phyloP scores from a whole-genome alignment of 345 rosid genomes.

The Psidium guajava region DNA sequence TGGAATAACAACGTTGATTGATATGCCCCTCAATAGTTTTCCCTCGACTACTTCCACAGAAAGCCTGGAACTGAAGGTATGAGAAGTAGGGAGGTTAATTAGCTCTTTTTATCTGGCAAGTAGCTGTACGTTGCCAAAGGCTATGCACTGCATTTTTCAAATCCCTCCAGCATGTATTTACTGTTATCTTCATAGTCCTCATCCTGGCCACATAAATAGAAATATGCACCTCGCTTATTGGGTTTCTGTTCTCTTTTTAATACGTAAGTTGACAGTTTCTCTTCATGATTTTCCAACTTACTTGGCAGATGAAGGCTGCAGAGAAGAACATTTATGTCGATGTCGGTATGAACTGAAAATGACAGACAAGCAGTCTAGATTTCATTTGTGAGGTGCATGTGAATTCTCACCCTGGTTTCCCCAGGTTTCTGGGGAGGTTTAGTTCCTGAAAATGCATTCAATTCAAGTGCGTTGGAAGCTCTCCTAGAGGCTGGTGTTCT shows the following conservation, averaged over 20 bases:
- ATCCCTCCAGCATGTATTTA: neutral
- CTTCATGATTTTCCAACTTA: constrained; percentile 1
- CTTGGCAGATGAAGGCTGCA: constrained; percentile 60
- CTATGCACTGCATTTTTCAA: neutral
- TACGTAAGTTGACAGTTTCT: neutral
- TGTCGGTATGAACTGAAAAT: constrained; percentile 54
- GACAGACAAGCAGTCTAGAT: neutral
- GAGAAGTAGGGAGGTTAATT: neutral
- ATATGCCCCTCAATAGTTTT: constrained; percentile 80
- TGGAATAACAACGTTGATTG: constrained; percentile 77
- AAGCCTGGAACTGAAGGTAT: constrained; percentile 74
- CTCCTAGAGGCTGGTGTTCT: constrained; percentile 81
- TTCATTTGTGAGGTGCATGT: neutral
- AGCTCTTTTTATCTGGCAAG: neutral
- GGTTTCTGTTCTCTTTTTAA: neutral
- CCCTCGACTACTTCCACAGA: constrained; percentile 82
- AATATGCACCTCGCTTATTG: neutral
- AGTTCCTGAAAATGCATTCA: constrained; percentile 86
- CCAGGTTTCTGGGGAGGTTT: constrained; percentile 98
- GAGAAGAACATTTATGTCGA: constrained; percentile 62
- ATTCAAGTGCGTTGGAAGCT: constrained; percentile 53
- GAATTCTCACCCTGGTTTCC: neutral
- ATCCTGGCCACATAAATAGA: neutral
- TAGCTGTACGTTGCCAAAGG: neutral
- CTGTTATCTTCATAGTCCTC: neutral